Percentiles rank a stretch among this genome's conserved stretches.
Conservation (phyloP, 768 basidiomycete genomes). For the Suillus paluster region DNA sequence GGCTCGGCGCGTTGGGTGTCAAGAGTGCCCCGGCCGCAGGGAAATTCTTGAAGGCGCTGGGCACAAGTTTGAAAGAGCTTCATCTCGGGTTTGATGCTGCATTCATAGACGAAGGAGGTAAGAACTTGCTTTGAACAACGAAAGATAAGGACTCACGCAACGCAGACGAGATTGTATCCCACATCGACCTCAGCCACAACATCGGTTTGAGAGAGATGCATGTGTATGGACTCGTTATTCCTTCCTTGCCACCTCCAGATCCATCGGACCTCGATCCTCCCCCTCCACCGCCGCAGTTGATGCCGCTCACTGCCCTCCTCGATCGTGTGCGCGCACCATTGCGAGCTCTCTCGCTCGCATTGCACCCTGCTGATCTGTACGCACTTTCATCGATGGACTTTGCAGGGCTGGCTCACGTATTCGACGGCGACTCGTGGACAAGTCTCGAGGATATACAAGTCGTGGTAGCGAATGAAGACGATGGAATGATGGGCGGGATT, state of each 20-base stretch:
- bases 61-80: conserved; percentile 27
- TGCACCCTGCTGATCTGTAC: conserved; percentile 35
- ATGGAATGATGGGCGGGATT: conserved; percentile 26
- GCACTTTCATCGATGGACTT: conserved; percentile 34
- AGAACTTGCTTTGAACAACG: conserved; percentile 12
- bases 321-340: conserved; percentile 30
- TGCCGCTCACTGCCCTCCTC: conserved; percentile 30
- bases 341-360: conserved; percentile 34
- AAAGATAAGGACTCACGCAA: conserved; percentile 13
- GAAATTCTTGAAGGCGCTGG: conserved; percentile 27
- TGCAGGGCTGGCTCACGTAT: conserved; percentile 29
- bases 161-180: conserved; percentile 28
- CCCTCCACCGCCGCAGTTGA: conserved; percentile 19
- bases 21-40: conserved; percentile 31
- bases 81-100: conserved; percentile 34
- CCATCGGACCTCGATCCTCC: conserved; percentile 21
- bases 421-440: conserved; percentile 27
- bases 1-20: conserved; percentile 32
- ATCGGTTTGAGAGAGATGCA: conserved; percentile 32
- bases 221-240: conserved; percentile 37
- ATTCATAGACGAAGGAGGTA: conserved; percentile 34
- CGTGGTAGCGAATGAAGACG: conserved; percentile 36
- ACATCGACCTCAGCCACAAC: conserved; percentile 32
- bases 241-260: conserved; percentile 30
- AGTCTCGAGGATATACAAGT: conserved; percentile 30